Evolutionary conservation across 2,329 filamentous ascomycete genomes (phyloP).

Genomic region (Aspergillus fumigatus): DNA sequence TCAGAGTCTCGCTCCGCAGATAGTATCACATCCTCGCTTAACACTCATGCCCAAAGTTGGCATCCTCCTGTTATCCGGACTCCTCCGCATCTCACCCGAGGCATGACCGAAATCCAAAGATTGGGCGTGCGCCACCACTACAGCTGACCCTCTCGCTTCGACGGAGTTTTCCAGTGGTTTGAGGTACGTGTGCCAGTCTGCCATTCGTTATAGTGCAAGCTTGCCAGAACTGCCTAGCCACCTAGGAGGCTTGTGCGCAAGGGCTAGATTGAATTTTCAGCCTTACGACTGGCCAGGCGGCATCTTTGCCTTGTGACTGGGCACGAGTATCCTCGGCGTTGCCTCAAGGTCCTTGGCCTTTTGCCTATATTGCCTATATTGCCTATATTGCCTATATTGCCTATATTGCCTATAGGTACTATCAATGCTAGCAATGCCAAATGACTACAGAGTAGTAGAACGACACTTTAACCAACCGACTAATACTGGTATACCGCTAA

Average conservation of each 20-base stretch:
- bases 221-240: neutral
- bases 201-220: neutral
- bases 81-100: neutral
- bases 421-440: neutral
- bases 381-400: too few species aligned
- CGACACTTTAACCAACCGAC: neutral
- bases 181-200: neutral
- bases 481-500: neutral
- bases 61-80: neutral
- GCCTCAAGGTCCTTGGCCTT: neutral
- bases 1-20: too few species aligned
- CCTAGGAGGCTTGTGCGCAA: neutral
- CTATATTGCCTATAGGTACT: neutral
- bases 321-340: neutral
- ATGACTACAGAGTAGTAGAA: neutral
- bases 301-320: too few species aligned
- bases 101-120: neutral
- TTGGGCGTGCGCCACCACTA: neutral
- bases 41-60: too few species aligned
- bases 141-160: neutral
- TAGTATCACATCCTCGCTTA: neutral
- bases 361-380: too few species aligned
- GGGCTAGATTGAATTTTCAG: neutral
- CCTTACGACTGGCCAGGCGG: neutral
- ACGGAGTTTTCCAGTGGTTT: too few species aligned